Percentiles rank a stretch among this genome's conserved stretches.
Evolutionary conservation across 352 stramenopile species (phyloP).

Genomic region (Phytophthora europaea): DNA sequence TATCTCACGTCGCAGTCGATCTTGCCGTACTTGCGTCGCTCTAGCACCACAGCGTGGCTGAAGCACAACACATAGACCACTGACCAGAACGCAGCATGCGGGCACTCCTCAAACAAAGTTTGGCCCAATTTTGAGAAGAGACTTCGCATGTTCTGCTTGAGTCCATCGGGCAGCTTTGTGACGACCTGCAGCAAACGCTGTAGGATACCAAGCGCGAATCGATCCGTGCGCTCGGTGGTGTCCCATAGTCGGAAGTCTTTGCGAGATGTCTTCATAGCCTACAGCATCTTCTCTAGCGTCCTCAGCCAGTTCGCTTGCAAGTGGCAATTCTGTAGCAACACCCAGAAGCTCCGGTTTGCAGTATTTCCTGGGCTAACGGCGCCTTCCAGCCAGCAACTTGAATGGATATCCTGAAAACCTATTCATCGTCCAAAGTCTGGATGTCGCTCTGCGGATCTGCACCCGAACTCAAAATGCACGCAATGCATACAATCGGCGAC

Average conservation of each 20-base stretch:
- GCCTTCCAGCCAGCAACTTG: conserved; percentile 94
- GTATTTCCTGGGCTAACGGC: conserved; percentile 94
- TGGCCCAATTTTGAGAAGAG: conserved; percentile 94
- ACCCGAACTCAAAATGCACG: conserved; percentile 96
- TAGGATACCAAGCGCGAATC: conserved; percentile 96
- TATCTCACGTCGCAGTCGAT: conserved; percentile 98
- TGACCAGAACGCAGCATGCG: conserved; percentile 91
- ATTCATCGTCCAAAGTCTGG: conserved; percentile 92
- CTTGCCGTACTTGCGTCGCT: conserved; percentile 97
- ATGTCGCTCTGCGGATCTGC: conserved; percentile 96
- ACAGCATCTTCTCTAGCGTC: conserved; percentile 94
- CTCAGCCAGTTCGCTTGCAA: conserved; percentile 94
- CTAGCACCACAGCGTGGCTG: conserved; percentile 95
- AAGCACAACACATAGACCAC: conserved; percentile 97
- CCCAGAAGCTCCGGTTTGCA: conserved; percentile 93
- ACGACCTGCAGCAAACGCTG: conserved; percentile 97
- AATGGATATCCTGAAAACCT: conserved; percentile 93
- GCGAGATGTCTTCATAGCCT: conserved; percentile 92
- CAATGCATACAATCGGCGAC: conserved; percentile 96
- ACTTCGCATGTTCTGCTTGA: conserved; percentile 98
- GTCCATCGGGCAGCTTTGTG: conserved; percentile 95
- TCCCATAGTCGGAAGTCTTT: conserved; percentile 97
- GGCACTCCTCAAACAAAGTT: conserved; percentile 93
- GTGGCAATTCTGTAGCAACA: conserved; percentile 97
- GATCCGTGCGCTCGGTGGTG: conserved; percentile 95